Evolutionary conservation across 371 early-diverging fungal species (phyloP), one percentile per base, ranked within the genome.

Genomic region (Zopfochytrium polystomum): DNA sequence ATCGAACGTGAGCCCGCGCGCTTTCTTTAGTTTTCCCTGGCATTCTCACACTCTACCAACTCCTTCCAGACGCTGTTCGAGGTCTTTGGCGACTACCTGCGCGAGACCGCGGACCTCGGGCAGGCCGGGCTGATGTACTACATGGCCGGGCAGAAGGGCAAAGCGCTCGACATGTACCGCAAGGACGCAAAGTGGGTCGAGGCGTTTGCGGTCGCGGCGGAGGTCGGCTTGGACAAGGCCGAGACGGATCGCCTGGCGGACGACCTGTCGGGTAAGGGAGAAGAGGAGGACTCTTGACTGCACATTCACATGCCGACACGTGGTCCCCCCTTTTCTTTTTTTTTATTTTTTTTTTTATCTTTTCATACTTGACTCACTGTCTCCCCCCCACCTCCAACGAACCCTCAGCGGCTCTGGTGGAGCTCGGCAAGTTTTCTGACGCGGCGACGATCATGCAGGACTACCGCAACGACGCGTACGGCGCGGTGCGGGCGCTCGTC

Each of bases 111-210:
- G 47, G 34, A 61, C 13, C n/a, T 32, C 32, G 15, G n/a, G 47
- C 29, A 9, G 15, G 15, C 1, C 18, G n/a, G 35, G 49, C 31
- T 62, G 63, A 79, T 87, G 18, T 93, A 82, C 62, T 66, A 81
- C 26, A 72, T 90, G 79, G 88, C 86, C 6, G 81, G 80, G 9
- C 76, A 83, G 18, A 60, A 68, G 42, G 58, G 69, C 0, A 74
- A 82, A 67, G 92, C 93, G 0, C 57, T 91, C 26, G 81, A 83
- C n/a, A 71, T 86, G 2, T 92, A 89, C 66, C 73, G 75, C 29
- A 71, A 77, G 49, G 87, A 86, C 71, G 85, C 64, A 75, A 84
- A 7, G 62, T 91, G 67, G 90, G 87, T 43, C 43, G 55, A 73
- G 48, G 60, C 71, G 0, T 48, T 64, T 2, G 61, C 65, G 38